Percentiles rank a stretch among this genome's conserved stretches.
phyloP scores from a whole-genome alignment of 176 grass and related monocot species.

The Oryza officinalis region DNA sequence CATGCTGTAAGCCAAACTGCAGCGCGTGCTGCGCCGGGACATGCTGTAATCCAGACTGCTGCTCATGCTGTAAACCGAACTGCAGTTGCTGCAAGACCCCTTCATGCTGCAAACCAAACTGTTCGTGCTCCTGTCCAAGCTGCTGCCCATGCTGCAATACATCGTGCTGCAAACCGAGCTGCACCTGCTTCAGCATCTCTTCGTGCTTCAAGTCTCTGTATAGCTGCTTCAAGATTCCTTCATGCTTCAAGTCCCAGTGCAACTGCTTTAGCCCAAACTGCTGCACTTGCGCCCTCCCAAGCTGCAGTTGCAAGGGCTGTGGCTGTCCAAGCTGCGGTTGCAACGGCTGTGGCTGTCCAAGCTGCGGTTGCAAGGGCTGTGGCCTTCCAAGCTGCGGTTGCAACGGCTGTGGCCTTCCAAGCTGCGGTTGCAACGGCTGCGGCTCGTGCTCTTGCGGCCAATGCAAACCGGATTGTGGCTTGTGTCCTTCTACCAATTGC shows the following conservation, averaged over 20 bases:
- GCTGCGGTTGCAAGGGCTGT: slow-evolving; percentile 21
- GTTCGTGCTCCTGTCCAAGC: background rate
- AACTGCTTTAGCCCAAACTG: slow-evolving; percentile 12
- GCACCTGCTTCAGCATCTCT: slow-evolving; percentile 10
- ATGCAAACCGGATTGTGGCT: slow-evolving; percentile 22
- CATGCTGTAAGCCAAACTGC: slow-evolving; percentile 11
- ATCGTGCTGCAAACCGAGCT: slow-evolving; percentile 25
- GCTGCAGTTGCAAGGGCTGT: slow-evolving; percentile 32
- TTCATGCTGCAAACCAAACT: slow-evolving; percentile 27
- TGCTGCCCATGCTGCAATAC: slow-evolving; percentile 31
- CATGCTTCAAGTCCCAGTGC: slow-evolving; percentile 12
- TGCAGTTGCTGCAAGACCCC: slow-evolving; percentile 14
- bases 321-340: background rate
- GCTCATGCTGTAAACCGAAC: slow-evolving; percentile 10
- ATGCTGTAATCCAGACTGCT: slow-evolving; percentile 22
- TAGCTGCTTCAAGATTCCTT: background rate
- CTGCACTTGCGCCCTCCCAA: background rate
- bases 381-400: no score
- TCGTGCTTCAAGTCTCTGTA: slow-evolving; percentile 12
- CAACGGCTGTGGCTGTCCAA: slow-evolving; percentile 1
- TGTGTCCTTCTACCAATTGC: background rate
- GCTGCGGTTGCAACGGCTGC: slow-evolving; percentile 1
- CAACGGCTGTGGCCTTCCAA: no score
- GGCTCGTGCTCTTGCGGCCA: slow-evolving; percentile 22
- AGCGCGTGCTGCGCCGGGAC: background rate